phyloP scores from a whole-genome alignment of 768 basidiomycete genomes.

The Lactarius indigo region DNA sequence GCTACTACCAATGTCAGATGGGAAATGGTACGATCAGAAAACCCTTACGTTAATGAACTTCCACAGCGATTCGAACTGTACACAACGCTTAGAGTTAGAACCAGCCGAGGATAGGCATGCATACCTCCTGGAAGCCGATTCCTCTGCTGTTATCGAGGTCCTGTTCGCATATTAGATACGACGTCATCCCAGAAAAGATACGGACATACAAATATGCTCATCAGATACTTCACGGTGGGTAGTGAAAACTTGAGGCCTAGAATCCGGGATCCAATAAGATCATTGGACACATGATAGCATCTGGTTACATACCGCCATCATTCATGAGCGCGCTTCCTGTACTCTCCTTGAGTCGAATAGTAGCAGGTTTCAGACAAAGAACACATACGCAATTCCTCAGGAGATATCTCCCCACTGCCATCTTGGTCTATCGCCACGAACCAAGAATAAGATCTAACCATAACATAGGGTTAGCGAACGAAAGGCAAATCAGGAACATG shows the following conservation, averaged over 20 bases:
- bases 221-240: slow-evolving; percentile 11
- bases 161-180: not conserved
- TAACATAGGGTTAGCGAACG: not conserved
- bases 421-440: slow-evolving; percentile 16
- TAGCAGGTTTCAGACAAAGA: not conserved
- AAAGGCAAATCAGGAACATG: not conserved
- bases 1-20: slow-evolving; percentile 8
- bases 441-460: not conserved
- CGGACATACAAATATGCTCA: slow-evolving; percentile 15
- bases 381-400: slow-evolving; percentile 8
- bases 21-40: not conserved
- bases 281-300: not conserved
- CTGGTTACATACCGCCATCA: not conserved
- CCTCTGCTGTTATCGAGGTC: slow-evolving; percentile 6
- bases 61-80: slow-evolving; percentile 15
- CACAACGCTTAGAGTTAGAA: not conserved
- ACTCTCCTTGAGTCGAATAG: not conserved
- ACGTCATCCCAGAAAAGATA: not conserved
- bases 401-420: slow-evolving; percentile 4
- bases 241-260: slow-evolving; percentile 8
- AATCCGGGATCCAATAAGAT: not conserved
- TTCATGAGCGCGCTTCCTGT: slow-evolving; percentile 13
- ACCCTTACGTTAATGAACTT: slow-evolving; percentile 4
- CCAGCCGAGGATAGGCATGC: not conserved
- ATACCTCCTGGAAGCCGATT: slow-evolving; percentile 13